phyloP scores from a whole-genome alignment of 129 eudicot species.

The Logfia minima region DNA sequence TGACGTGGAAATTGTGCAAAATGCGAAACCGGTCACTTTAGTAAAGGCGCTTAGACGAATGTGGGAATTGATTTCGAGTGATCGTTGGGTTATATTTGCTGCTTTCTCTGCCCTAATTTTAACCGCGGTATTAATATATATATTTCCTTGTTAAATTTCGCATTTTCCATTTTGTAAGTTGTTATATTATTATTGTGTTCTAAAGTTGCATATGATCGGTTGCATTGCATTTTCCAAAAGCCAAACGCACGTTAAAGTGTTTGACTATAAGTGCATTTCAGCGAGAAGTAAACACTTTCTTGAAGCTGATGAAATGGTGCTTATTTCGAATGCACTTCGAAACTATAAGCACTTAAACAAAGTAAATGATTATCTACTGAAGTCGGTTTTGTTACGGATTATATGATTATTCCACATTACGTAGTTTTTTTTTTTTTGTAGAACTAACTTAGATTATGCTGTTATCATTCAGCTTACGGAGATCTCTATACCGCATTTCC shows the following conservation, averaged over 20 bases:
- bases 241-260: background rate
- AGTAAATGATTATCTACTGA: background rate
- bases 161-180: background rate
- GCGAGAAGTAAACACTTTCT: background rate
- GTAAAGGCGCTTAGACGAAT: slow-evolving; percentile 64
- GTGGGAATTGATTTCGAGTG: slow-evolving; percentile 79
- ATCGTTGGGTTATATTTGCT: slow-evolving; percentile 79
- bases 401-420: background rate
- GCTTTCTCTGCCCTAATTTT: slow-evolving; percentile 74
- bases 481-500: slow-evolving; percentile 92
- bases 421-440: background rate
- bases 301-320: background rate
- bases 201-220: background rate
- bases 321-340: background rate
- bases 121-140: slow-evolving; percentile 59
- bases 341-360: background rate
- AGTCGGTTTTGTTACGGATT: background rate
- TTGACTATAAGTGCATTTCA: background rate
- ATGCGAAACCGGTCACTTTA: slow-evolving; percentile 81
- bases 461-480: slow-evolving; percentile 71
- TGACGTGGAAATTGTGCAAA: slow-evolving; percentile 46
- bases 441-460: slow-evolving; percentile 26
- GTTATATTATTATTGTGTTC: background rate
- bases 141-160: background rate
- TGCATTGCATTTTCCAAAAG: background rate